Evolutionary conservation across 139 green algal genomes (phyloP), one percentile per base, ranked within the genome.

Genomic region (Astrephomene gubernaculifera): DNA sequence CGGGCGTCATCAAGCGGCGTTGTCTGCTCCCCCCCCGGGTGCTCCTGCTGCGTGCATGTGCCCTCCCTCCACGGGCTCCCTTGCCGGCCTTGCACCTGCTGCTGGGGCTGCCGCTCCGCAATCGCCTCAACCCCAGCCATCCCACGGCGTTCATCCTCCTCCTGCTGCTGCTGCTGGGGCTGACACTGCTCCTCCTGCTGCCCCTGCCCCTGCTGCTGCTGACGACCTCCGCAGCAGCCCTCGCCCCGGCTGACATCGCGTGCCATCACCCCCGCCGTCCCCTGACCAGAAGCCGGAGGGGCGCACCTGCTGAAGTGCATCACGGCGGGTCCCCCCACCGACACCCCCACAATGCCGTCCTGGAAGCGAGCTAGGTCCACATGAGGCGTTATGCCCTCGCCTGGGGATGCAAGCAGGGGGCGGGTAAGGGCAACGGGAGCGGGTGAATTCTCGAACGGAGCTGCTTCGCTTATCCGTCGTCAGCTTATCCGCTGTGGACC

Each of bases 331-430:
- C 79, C 79, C 1, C 79, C 79, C n/a, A 70, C 10, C 12, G 63
- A 70, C n/a, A 70, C 79, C 21, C 44, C 25, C 24, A 86, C 79
- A 9, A 86, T 78, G 65, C 79, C 79, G 49, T 86, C 79, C 65
- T 87, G 39, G 45, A 92, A 92, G 27, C 86, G 71, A 21, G 87
- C 57, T 10, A 92, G 79, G 69, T 92, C 89, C n/a, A 92, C 83
- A n/a, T 92, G 89, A 7, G 68, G 52, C 0, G 27, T 54, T n/a
- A 92, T 89, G 73, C 89, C 89, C 36, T 92, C 83, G 0, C 89
- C 89, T 2, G n/a, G n/a, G n/a, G n/a, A n/a, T n/a, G n/a, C n/a
- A n/a, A n/a, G n/a, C n/a, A n/a, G n/a, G n/a, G n/a, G n/a, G n/a
- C n/a, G n/a, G n/a, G n/a, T n/a, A n/a, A n/a, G n/a, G n/a, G n/a